Evolutionary conservation across 805 yeast genomes (phyloP).

Genomic region (Candida ulmi): DNA sequence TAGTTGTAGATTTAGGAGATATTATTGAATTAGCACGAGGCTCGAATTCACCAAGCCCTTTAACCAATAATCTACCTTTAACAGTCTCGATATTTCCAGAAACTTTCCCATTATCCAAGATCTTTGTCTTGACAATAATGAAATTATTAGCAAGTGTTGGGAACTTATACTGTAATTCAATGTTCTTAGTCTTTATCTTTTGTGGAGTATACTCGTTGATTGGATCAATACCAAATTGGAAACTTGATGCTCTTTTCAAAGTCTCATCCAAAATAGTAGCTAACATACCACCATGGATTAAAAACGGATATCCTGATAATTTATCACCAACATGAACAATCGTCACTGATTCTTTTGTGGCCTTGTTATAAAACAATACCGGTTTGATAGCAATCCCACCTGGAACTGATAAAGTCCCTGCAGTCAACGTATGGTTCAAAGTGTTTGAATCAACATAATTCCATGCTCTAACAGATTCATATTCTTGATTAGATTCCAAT

Average conservation of each 20-base stretch:
- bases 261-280: slow-evolving; percentile 79
- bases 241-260: slow-evolving; percentile 46
- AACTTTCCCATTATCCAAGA: slow-evolving; percentile 31
- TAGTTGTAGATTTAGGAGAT: neutral
- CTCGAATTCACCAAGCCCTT: slow-evolving; percentile 44
- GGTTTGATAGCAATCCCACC: slow-evolving; percentile 82
- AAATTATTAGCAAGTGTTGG: slow-evolving; percentile 82
- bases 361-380: slow-evolving; percentile 52
- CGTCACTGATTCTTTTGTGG: slow-evolving; percentile 54
- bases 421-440: slow-evolving; percentile 28
- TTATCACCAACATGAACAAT: slow-evolving; percentile 73
- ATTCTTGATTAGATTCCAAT: slow-evolving; percentile 34
- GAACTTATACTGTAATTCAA: slow-evolving; percentile 49
- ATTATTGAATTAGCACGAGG: slow-evolving; percentile 6
- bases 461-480: slow-evolving; percentile 36
- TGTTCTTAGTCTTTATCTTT: slow-evolving; percentile 38
- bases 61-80: slow-evolving; percentile 50
- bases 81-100: slow-evolving; percentile 49
- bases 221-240: slow-evolving; percentile 28
- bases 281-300: slow-evolving; percentile 84
- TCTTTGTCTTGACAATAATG: slow-evolving; percentile 54
- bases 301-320: slow-evolving; percentile 80
- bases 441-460: slow-evolving; percentile 39
- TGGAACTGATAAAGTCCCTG: slow-evolving; percentile 57
- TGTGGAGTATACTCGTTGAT: slow-evolving; percentile 34